phyloP scores from a whole-genome alignment of 2,329 filamentous ascomycete genomes.

The Pseudogymnoascus sp. region DNA sequence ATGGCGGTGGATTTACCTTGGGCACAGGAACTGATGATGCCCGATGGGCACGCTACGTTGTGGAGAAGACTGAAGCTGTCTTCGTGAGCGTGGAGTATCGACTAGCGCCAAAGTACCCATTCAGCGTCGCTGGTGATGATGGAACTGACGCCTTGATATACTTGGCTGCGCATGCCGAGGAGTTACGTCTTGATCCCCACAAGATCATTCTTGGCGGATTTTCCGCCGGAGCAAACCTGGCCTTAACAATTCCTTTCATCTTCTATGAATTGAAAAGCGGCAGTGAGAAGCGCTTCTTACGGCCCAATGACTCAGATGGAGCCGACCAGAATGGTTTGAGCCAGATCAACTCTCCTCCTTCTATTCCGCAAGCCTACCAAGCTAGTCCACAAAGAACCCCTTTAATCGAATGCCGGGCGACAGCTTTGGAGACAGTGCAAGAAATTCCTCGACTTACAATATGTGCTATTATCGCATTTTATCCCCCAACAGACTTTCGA shows the following conservation, averaged over 20 bases:
- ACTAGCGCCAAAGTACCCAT: conserved; percentile 56
- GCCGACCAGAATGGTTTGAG: neutral
- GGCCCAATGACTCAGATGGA: conserved; percentile 1
- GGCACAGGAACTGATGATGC: conserved; percentile 56
- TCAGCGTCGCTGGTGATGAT: conserved; percentile 57
- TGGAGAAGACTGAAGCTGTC: conserved; percentile 43
- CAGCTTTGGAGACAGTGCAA: conserved; percentile 23
- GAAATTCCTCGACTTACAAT: conserved; percentile 37
- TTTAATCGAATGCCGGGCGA: conserved; percentile 23
- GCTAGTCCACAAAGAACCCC: conserved; percentile 11
- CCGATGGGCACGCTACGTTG: conserved; percentile 47
- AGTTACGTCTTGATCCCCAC: conserved; percentile 48
- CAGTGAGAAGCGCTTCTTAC: conserved; percentile 30
- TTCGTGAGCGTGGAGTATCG: conserved; percentile 60
- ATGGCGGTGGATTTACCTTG: conserved; percentile 59
- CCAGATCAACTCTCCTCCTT: neutral
- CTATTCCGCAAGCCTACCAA: conserved; percentile 2
- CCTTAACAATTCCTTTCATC: conserved; percentile 39
- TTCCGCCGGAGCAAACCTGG: conserved; percentile 40
- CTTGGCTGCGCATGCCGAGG: conserved; percentile 44
- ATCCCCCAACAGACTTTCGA: conserved; percentile 55
- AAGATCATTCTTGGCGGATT: conserved; percentile 54
- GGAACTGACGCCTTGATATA: conserved; percentile 56
- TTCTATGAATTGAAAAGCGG: conserved; percentile 34
- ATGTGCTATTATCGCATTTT: conserved; percentile 48